Percentiles rank a stretch among this genome's conserved stretches.
Conservation (phyloP, 1,284 basidiomycete genomes). For the Agroathelia rolfsii region DNA sequence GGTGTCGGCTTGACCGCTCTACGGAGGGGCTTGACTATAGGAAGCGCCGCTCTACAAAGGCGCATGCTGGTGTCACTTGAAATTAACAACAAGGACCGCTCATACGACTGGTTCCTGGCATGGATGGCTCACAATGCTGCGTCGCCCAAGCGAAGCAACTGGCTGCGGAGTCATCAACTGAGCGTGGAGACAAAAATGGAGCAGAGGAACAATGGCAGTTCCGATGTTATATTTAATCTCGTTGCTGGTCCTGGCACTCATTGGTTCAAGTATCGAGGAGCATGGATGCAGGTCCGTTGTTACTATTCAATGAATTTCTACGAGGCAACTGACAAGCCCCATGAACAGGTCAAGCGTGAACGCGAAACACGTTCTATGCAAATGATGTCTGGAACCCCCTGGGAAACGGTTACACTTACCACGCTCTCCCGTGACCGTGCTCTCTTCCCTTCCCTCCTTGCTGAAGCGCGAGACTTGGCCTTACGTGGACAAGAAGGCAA, state of each 20-base stretch:
- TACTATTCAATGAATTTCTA: too few relatives aligned
- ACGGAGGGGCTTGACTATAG: conserved; percentile 62
- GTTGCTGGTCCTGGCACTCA: conserved; percentile 95
- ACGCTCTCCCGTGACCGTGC: conserved; percentile 79
- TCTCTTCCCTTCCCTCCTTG: conserved; percentile 75
- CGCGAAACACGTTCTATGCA: conserved; percentile 91
- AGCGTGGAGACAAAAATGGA: conserved; percentile 90
- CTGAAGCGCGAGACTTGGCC: conserved; percentile 85
- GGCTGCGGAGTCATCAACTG: conserved; percentile 80
- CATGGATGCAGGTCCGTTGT: conserved; percentile 95
- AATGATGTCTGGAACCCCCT: conserved; percentile 84
- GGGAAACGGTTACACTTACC: conserved; percentile 96
- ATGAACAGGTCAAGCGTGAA: conserved; percentile 75
- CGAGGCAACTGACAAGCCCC: conserved; percentile 3
- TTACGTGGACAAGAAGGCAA: conserved; percentile 86
- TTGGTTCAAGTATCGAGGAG: conserved; percentile 81
- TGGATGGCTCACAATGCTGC: conserved; percentile 77
- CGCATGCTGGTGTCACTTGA: conserved; percentile 92
- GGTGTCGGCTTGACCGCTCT: conserved; percentile 75
- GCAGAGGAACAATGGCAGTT: conserved; percentile 82
- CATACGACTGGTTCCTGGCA: conserved; percentile 95
- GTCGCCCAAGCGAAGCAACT: conserved; percentile 27
- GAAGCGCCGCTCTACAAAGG: conserved; percentile 71
- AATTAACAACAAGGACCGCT: conserved; percentile 90
- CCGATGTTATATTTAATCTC: conserved; percentile 81